These are phyloP conservation scores for Raffaelea ambrosiae DNA, from an alignment of 2,329 filamentous ascomycete species.

Conservation along the genomic window DNA sequence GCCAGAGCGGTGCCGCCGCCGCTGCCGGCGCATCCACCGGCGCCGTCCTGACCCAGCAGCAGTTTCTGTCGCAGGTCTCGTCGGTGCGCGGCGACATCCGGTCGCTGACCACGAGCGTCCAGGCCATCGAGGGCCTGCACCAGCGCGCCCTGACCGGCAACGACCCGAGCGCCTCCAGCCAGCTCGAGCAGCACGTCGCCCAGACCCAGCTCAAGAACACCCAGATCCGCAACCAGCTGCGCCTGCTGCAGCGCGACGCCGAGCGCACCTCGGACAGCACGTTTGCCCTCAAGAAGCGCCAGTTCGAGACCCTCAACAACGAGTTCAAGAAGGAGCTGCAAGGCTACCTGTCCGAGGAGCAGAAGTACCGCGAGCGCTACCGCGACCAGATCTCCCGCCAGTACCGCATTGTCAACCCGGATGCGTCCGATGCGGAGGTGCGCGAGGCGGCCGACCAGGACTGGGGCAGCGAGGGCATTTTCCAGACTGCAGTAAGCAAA, in stretches of 20 bases:
- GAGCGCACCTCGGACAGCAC: conserved; percentile 51
- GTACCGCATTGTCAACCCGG: conserved; percentile 73
- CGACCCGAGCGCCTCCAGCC: conserved; percentile 44
- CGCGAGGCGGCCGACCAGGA: conserved; percentile 59
- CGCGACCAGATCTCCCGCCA: conserved; percentile 72
- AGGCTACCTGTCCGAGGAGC: conserved; percentile 63
- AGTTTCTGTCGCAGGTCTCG: conserved; percentile 61
- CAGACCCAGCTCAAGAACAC: conserved; percentile 66
- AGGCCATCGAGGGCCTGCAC: conserved; percentile 60
- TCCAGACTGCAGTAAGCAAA: conserved; percentile 66
- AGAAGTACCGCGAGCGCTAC: conserved; percentile 61
- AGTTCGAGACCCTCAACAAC: conserved; percentile 60
- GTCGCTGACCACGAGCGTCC: conserved; percentile 56
- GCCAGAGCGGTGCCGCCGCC: conserved; percentile 13
- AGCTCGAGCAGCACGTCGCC: conserved; percentile 59
- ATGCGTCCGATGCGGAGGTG: conserved; percentile 67
- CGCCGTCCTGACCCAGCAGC: conserved; percentile 48
- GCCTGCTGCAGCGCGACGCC: conserved; percentile 63
- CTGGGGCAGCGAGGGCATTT: conserved; percentile 72
- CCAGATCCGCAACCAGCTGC: conserved; percentile 72
- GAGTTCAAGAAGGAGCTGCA: conserved; percentile 65
- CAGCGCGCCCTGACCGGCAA: conserved; percentile 62
- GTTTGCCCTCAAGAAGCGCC: conserved; percentile 59
- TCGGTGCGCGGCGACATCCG: conserved; percentile 60
- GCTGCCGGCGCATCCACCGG: conserved; percentile 13